Conservation (phyloP, 805 yeast species). For the Wickerhamomyces sydowiorum region DNA sequence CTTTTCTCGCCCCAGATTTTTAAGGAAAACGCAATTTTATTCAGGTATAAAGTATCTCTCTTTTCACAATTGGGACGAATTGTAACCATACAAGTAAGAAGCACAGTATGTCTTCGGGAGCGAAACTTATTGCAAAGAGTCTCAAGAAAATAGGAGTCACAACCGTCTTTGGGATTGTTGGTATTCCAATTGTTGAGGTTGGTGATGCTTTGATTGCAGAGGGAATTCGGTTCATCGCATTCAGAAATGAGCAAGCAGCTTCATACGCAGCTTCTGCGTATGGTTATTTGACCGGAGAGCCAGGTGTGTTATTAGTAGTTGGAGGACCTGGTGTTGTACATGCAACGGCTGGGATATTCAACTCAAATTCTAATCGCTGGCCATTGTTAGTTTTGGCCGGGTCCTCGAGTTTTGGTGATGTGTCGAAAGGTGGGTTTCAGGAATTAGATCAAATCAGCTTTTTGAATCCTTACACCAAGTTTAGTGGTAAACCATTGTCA, state of each 20-base stretch:
- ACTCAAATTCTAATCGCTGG: slow-evolving; percentile 56
- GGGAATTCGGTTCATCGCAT: slow-evolving; percentile 53
- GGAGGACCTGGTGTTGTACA: slow-evolving; percentile 76
- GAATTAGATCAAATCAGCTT: slow-evolving; percentile 60
- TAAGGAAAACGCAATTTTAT: too few relatives aligned
- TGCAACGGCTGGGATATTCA: slow-evolving; percentile 60
- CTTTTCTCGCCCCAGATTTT: too few relatives aligned
- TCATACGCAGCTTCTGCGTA: slow-evolving; percentile 71
- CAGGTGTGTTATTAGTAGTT: slow-evolving; percentile 64
- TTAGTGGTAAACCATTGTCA: slow-evolving; percentile 38
- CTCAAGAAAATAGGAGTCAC: slow-evolving; percentile 45
- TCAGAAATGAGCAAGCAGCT: slow-evolving; percentile 70
- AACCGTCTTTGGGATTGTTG: slow-evolving; percentile 65
- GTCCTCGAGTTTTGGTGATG: slow-evolving; percentile 41
- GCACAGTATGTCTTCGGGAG: slow-evolving; percentile 25
- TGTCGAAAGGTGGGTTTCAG: slow-evolving; percentile 61
- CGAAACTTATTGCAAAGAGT: slow-evolving; percentile 42
- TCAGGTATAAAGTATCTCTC: too few relatives aligned
- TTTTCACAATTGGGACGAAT: too few relatives aligned
- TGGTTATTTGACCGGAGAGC: slow-evolving; percentile 58
- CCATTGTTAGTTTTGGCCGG: slow-evolving; percentile 67
- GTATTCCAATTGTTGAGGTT: slow-evolving; percentile 68
- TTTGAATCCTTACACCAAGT: slow-evolving; percentile 43
- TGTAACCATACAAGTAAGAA: too few relatives aligned
- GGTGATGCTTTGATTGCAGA: slow-evolving; percentile 53